Evolutionary conservation across 495 filamentous ascomycete species (phyloP).

Genomic region (Penicillium angulare): DNA sequence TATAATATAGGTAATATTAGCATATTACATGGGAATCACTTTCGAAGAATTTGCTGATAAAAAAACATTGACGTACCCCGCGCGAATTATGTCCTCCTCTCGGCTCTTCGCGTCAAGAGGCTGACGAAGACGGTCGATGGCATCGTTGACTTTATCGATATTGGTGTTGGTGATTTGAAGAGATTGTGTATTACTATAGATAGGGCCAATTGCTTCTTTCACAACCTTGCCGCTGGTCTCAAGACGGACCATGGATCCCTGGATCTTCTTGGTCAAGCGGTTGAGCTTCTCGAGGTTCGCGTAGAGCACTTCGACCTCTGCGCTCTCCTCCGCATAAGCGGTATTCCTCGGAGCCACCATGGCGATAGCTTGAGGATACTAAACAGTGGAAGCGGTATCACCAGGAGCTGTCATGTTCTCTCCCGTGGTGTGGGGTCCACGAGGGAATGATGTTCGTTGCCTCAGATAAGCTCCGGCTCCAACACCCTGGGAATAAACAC

Average conservation of each 20-base stretch:
- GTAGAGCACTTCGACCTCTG: conserved; percentile 67
- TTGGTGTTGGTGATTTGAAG: conserved; percentile 83
- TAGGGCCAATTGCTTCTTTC: conserved; percentile 85
- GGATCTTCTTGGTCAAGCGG: conserved; percentile 86
- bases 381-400: conserved; percentile 9
- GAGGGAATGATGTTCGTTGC: conserved; percentile 6
- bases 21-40: too few relatives aligned
- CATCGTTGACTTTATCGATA: conserved; percentile 79
- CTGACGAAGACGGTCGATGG: conserved; percentile 83
- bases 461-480: conserved; percentile 22
- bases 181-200: conserved; percentile 87
- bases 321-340: conserved; percentile 67
- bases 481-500: not conserved
- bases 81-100: conserved; percentile 87
- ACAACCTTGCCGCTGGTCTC: conserved; percentile 86
- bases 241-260: conserved; percentile 78
- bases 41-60: too few relatives aligned
- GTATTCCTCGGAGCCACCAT: conserved; percentile 54
- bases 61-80: conserved; percentile 68
- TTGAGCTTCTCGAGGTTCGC: conserved; percentile 67
- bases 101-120: conserved; percentile 83
- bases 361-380: conserved; percentile 13
- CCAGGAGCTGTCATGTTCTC: conserved; percentile 33
- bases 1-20: conserved; percentile 20
- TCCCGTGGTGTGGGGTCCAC: conserved; percentile 16